A percentile compares a stretch with the other conserved stretches of the same genome.
phyloP scores from a whole-genome alignment of 345 rosid genomes.

The Hibiscus trionum region DNA sequence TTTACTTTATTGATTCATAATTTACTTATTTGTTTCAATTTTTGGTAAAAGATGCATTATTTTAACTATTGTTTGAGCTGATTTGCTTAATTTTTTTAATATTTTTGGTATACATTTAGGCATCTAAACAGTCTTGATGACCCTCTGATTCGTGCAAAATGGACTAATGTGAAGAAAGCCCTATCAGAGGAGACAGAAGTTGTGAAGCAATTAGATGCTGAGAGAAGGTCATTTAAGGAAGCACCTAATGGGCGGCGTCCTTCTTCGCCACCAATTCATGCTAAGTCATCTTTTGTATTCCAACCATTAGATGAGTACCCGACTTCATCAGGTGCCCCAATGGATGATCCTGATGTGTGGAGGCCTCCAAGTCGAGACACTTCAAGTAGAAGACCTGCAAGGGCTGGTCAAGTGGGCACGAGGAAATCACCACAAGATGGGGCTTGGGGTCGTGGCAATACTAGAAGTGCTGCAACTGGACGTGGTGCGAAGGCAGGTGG shows the following conservation, averaged over 20 bases:
- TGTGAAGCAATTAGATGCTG: conserved; percentile 88
- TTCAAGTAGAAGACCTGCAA: conserved; percentile 58
- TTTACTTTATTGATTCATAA: not conserved
- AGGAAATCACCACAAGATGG: conserved; percentile 94
- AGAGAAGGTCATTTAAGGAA: conserved; percentile 90
- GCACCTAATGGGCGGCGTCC: conserved; percentile 62
- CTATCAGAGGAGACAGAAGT: conserved; percentile 81
- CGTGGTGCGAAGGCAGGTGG: conserved; percentile 71
- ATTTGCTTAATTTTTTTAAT: not conserved
- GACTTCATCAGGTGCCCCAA: conserved; percentile 68
- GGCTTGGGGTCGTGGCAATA: conserved; percentile 77
- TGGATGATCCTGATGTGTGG: conserved; percentile 99
- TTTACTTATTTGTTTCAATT: not conserved
- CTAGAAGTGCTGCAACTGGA: conserved; percentile 43
- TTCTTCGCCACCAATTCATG: conserved; percentile 78
- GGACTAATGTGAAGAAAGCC: conserved; percentile 94
- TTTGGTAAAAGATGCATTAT: not conserved
- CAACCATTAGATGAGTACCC: conserved; percentile 98
- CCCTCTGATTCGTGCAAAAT: conserved; percentile 37
- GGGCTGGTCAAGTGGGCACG: conserved; percentile 69
- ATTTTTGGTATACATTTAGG: not conserved
- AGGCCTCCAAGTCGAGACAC: conserved; percentile 93
- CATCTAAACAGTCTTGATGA: conserved; percentile 1
- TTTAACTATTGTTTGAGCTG: not conserved
- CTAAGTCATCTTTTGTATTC: conserved; percentile 82